Evolutionary conservation across 2,329 filamentous ascomycete genomes (phyloP).

Genomic region (Microcyclosporella mali): DNA sequence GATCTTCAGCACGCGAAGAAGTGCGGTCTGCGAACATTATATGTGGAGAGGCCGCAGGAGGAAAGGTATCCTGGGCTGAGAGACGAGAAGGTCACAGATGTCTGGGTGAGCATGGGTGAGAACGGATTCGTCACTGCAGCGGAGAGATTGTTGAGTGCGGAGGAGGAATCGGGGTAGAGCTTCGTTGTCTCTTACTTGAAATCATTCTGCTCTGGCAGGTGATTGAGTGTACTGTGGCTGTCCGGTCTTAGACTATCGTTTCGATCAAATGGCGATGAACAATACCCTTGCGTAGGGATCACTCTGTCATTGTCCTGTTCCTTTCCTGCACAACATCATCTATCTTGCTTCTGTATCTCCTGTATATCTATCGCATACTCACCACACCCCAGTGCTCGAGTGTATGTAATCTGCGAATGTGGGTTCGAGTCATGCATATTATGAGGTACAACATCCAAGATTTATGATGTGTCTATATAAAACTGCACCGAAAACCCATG

Average conservation of each 20-base stretch:
- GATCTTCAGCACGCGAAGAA: constrained; percentile 62
- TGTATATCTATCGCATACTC: too few relatives aligned
- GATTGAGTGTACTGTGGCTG: too few relatives aligned
- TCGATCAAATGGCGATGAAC: background rate
- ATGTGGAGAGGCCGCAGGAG: constrained; percentile 63
- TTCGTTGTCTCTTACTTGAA: background rate
- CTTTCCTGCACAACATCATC: too few relatives aligned
- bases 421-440: too few relatives aligned
- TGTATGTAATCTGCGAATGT: too few relatives aligned
- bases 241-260: too few relatives aligned
- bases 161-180: background rate
- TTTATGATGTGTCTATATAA: too few relatives aligned
- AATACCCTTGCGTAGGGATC: background rate
- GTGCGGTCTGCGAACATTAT: constrained; percentile 63
- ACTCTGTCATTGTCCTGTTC: background rate
- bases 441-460: too few relatives aligned
- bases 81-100: constrained; percentile 58
- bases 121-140: constrained; percentile 46
- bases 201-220: too few relatives aligned
- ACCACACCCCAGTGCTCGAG: too few relatives aligned
- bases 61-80: constrained; percentile 54
- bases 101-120: constrained; percentile 51
- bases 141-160: constrained; percentile 29
- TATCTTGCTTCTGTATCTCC: too few relatives aligned
- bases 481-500: too few relatives aligned